Evolutionary conservation across 345 rosid species (phyloP).

Genomic region (Populus simonii): DNA sequence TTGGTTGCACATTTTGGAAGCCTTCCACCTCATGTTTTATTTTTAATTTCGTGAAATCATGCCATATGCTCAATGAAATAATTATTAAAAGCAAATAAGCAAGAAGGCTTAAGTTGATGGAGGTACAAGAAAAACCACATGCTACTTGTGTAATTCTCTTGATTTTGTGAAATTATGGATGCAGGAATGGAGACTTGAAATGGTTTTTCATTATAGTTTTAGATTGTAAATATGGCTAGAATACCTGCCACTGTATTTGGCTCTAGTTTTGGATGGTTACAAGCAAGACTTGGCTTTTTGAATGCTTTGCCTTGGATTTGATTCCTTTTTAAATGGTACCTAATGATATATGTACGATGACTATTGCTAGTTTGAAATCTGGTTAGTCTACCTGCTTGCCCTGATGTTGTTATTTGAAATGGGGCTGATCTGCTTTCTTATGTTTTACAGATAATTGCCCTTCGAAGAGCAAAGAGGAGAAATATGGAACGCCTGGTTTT

Average conservation of each 20-base stretch:
- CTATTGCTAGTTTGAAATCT: constrained; percentile 1
- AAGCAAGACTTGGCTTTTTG: not conserved
- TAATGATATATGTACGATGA: not conserved
- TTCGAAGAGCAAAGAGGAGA: constrained; percentile 97
- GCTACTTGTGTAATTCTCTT: not conserved
- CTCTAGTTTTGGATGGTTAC: not conserved
- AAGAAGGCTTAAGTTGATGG: not conserved
- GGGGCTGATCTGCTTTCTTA: not conserved
- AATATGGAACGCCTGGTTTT: constrained; percentile 95
- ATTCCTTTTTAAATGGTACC: not conserved
- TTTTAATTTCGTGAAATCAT: not conserved
- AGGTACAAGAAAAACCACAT: not conserved
- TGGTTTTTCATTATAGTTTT: not conserved
- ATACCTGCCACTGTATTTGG: not conserved
- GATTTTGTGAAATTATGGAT: too few relatives aligned
- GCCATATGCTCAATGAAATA: not conserved
- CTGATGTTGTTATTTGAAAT: not conserved
- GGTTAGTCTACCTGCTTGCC: not conserved
- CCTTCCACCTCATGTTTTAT: not conserved
- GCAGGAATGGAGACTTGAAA: too few relatives aligned
- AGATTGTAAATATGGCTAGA: not conserved
- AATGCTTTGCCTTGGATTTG: not conserved
- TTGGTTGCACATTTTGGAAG: not conserved
- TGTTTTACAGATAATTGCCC: constrained; percentile 77
- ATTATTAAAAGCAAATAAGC: not conserved